A percentile compares a stretch with the other conserved stretches of the same genome.
These are phyloP conservation scores for Thymus mandschuricus DNA, from an alignment of 257 asterid species.

Conservation along the genomic window DNA sequence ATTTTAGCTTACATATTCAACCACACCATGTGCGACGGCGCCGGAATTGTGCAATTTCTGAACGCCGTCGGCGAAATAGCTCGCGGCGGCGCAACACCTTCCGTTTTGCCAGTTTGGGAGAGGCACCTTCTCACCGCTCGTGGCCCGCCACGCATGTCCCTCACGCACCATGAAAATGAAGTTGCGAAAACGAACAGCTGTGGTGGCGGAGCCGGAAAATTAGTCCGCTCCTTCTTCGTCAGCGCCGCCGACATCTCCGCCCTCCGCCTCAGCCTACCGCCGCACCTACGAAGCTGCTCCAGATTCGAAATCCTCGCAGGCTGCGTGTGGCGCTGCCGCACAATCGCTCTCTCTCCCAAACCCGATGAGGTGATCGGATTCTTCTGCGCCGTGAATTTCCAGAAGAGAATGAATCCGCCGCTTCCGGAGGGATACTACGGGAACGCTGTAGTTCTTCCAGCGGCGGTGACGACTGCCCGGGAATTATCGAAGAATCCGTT, in stretches of 20 bases:
- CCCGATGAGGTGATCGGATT: constrained; percentile 43
- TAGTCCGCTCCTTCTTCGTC: constrained; percentile 57
- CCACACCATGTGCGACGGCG: constrained; percentile 62
- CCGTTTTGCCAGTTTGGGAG: constrained; percentile 55
- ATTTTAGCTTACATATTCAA: constrained; percentile 27
- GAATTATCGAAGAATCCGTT: too few species aligned
- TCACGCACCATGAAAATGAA: constrained; percentile 41
- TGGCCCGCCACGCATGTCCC: constrained; percentile 38
- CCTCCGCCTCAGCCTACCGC: constrained; percentile 50
- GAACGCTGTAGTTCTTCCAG: too few species aligned
- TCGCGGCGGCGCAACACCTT: constrained; percentile 49
- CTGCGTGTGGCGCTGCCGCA: constrained; percentile 59
- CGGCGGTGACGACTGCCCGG: too few species aligned
- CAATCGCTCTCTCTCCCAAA: constrained; percentile 41
- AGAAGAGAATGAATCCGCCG: too few species aligned
- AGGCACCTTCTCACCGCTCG: constrained; percentile 56
- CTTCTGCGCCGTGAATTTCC: constrained; percentile 38
- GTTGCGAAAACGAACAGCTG: constrained; percentile 23
- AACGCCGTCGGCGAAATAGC: constrained; percentile 58
- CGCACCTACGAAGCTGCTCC: constrained; percentile 43
- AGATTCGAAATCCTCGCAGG: constrained; percentile 48
- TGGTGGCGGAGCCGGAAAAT: constrained; percentile 41
- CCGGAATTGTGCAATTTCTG: constrained; percentile 57
- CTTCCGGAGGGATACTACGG: too few species aligned
- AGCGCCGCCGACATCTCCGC: constrained; percentile 47